Evolutionary conservation across 306 rosid species (phyloP), one percentile per base, ranked within the genome.

Genomic region (Corylus heterophylla): DNA sequence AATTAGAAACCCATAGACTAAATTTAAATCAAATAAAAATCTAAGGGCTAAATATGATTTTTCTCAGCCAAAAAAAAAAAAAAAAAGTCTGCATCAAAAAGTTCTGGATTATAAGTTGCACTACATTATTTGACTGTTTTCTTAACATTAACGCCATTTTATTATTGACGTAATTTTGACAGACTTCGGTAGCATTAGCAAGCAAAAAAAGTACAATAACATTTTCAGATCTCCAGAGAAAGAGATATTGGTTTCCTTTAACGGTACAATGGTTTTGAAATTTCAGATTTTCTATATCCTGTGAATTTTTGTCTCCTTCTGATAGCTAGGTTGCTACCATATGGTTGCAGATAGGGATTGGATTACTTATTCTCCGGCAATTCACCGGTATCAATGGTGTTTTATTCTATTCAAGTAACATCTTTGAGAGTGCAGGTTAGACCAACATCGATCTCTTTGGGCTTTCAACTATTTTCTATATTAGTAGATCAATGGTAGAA

Each of bases 181-280:
- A 93, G 98, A 84, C 85, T 82, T 81, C 94, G 61, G 84, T 91
- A 54, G 93, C 88, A 78, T 84, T 93, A 67, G 4, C 88, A 1
- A 84, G 84, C 73, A 87, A 78, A 85, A 83, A 92, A 80, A 82
- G 51, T 72, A 58, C 98, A 58, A 83, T 89, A 64, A 85, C 87
- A 20, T 90, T 91, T 86, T 80, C 92, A 12, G 98, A 93, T 76
- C 94, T 93, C 81, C 76, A 80, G 89, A 86, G 89, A 76, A 93
- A 75, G 91, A 89, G 97, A 91, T 91, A 93, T 75, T 89, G 98
- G 93, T 86, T 88, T 81, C 98, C 97, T 59, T 87, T 93, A 83
- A 84, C 74, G 97, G 98, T 91, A 87, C 74, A 7, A 63, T 12
- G 22, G 56, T 11, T 71, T 45, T 44, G 35, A 27, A 71, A 2